These are phyloP conservation scores for Wilcoxina mikolae DNA, from an alignment of 495 filamentous ascomycete genomes.

Conservation along the genomic window DNA sequence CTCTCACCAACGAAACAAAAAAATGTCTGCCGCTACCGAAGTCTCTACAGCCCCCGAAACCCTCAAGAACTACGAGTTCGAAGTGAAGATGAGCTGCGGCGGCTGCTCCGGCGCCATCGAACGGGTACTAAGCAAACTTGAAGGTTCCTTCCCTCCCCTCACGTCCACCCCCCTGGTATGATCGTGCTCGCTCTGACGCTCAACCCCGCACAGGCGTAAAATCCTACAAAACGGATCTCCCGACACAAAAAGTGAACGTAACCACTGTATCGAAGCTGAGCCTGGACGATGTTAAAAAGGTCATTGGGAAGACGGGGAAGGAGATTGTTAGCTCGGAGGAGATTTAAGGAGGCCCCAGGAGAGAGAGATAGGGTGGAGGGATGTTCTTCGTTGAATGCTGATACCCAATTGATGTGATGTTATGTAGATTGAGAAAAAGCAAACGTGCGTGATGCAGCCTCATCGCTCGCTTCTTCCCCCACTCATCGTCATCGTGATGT, in stretches of 20 bases:
- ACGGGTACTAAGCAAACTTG: constrained; percentile 84
- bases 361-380: not conserved
- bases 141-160: constrained; percentile 44
- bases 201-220: constrained; percentile 52
- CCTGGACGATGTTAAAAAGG: constrained; percentile 59
- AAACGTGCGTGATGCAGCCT: not conserved
- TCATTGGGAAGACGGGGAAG: constrained; percentile 94
- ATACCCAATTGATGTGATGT: not conserved
- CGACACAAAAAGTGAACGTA: constrained; percentile 62
- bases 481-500: too few species aligned
- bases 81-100: constrained; percentile 49
- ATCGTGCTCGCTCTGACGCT: not conserved
- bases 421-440: not conserved
- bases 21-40: not conserved
- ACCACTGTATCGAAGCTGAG: constrained; percentile 39
- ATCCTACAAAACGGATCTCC: constrained; percentile 29
- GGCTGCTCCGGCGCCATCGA: constrained; percentile 57
- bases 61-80: constrained; percentile 46
- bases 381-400: not conserved
- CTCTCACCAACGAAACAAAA: not conserved
- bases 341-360: too few species aligned
- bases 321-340: constrained; percentile 18
- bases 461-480: not conserved
- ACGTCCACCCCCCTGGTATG: not conserved
- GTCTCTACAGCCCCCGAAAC: not conserved